phyloP scores from a whole-genome alignment of 306 rosid genomes.

The Canavalia ensiformis region DNA sequence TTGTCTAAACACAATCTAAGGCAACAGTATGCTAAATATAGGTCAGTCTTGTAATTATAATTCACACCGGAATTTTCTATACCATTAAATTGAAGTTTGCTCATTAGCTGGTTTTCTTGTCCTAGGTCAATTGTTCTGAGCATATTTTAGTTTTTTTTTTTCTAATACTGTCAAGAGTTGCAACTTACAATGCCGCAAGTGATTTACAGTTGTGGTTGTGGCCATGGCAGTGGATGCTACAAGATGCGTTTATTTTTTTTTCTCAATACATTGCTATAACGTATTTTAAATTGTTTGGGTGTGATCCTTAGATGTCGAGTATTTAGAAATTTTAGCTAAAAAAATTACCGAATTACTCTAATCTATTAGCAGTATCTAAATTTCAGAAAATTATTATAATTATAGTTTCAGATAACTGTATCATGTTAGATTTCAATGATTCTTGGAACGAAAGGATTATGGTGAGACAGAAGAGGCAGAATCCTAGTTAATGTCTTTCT shows the following conservation, averaged over 20 bases:
- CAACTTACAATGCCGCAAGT: background rate
- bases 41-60: background rate
- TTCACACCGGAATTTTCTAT: too few relatives aligned
- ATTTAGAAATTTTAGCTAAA: background rate
- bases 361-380: background rate
- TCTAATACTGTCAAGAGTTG: background rate
- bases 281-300: background rate
- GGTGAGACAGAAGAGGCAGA: background rate
- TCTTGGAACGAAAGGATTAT: background rate
- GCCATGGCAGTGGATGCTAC: background rate
- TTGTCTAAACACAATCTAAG: background rate
- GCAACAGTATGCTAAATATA: background rate
- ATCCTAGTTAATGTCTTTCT: background rate
- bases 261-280: background rate
- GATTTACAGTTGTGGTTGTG: conserved; percentile 16
- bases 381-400: background rate
- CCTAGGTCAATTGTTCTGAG: background rate
- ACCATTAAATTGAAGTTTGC: background rate
- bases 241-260: background rate
- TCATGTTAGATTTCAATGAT: background rate
- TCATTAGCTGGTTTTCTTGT: background rate
- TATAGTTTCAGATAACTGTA: background rate
- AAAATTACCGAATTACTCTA: background rate
- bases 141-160: background rate
- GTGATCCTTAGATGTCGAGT: background rate